Conservation (phyloP, 768 basidiomycete species). For the Mycena filopes region DNA sequence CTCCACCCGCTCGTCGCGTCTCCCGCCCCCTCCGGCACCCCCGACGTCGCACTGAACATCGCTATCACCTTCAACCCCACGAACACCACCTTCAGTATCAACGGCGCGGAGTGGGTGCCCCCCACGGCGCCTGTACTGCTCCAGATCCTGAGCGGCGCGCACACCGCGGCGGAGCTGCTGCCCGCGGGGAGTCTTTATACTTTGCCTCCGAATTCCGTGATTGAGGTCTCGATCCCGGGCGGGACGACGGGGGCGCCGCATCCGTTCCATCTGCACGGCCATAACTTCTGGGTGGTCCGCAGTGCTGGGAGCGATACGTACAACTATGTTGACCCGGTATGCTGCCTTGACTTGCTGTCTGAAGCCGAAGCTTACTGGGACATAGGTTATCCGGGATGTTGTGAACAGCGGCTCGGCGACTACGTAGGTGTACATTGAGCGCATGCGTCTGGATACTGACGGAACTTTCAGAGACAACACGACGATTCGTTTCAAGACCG, state of each 20-base stretch:
- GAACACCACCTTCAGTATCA: not conserved
- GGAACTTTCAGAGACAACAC: constrained; percentile 48
- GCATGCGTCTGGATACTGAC: not conserved
- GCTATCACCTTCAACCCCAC: constrained; percentile 1
- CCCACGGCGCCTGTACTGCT: constrained; percentile 58
- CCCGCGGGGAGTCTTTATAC: constrained; percentile 52
- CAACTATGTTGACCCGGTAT: constrained; percentile 55
- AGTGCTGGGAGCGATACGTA: constrained; percentile 37
- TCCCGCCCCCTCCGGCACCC: constrained; percentile 8
- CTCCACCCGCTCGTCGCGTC: constrained; percentile 48
- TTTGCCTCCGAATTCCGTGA: constrained; percentile 53
- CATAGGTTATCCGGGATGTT: constrained; percentile 50
- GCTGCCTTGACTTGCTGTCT: not conserved
- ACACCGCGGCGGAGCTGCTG: constrained; percentile 49
- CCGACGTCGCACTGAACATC: constrained; percentile 1
- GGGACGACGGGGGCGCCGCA: constrained; percentile 45
- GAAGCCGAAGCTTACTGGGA: accelerated
- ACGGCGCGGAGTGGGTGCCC: constrained; percentile 38
- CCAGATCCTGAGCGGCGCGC: constrained; percentile 60
- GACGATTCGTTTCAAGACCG: constrained; percentile 60
- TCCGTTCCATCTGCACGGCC: constrained; percentile 44
- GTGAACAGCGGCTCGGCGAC: constrained; percentile 33
- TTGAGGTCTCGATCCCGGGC: constrained; percentile 59
- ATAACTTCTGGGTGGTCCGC: constrained; percentile 44
- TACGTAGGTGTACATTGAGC: not conserved